Base-by-base conservation (phyloP, 2,329 filamentous ascomycete genomes). In the Neoarthrinium moseri region DNA sequence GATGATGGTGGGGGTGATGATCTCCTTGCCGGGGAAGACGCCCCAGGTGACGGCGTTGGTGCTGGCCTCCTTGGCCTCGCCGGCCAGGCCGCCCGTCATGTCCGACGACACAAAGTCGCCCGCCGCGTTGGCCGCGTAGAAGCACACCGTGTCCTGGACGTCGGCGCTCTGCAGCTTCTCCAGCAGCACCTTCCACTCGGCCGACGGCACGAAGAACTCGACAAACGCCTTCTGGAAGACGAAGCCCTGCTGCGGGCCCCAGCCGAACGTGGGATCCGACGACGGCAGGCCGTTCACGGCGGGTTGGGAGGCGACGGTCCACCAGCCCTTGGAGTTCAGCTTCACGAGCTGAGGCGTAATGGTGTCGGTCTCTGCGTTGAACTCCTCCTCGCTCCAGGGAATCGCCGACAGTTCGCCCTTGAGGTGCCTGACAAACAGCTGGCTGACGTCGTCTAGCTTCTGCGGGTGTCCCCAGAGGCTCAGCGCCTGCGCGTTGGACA, bases 191-290 rank as follows among this genome's bases (percentile, higher is more conserved):
- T 71, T 66, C 84, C 91, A 97, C 63, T 92, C 88, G 0, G 77
- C 66, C 0, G 75, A 70, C 0, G 91, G 84, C 47, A 95, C 72
- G 75, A 99, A 99, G 70, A 97, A 90, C 66, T 99, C 94, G 42
- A 99, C 91, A 66, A 99, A 99, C 0, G 92, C 87, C 69, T 97
- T 99, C 62, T 99, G 94, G 73, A 96, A 99, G 38, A 97, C 91
- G 64, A 95, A 97, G 15, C 94, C 94, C 58, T 91, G 85, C 40
- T 80, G 81, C 0, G 94, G 94, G 2, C 94, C 94, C 94, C 94
- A 99, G 52, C 94, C 94, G 58, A 95, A 96, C 17, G 89, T 81
- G 4, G 78, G 70, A 63, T 99, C 83, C 38, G 78, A 81, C 22
- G 88, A 95, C 27, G 79, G 80, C 17, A 91, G 70, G 33, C 91